Conservation (phyloP, 1,284 basidiomycete genomes). For the Cryptococcus sp. region DNA sequence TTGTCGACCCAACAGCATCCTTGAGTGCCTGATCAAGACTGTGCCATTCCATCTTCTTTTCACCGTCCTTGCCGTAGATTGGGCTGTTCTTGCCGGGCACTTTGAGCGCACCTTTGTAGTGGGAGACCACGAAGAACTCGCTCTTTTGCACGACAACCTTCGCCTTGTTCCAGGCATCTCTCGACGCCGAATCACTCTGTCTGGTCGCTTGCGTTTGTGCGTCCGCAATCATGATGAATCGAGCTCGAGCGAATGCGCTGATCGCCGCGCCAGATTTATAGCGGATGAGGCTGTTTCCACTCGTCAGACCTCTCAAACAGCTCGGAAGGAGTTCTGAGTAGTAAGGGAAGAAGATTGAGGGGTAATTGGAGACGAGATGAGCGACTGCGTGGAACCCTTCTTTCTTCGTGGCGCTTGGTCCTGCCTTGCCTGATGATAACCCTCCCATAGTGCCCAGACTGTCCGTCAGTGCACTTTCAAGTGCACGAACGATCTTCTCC, state of each 20-base stretch:
- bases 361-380: slow-evolving; percentile 45
- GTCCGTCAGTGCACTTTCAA: slow-evolving; percentile 38
- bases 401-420: slow-evolving; percentile 32
- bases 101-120: slow-evolving; percentile 26
- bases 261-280: slow-evolving; percentile 33
- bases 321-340: slow-evolving; percentile 40
- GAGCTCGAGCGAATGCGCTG: slow-evolving; percentile 38
- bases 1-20: slow-evolving; percentile 32
- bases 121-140: slow-evolving; percentile 35
- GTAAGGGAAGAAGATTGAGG: slow-evolving; percentile 38
- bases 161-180: slow-evolving; percentile 26
- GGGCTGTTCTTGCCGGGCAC: slow-evolving; percentile 13
- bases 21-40: slow-evolving; percentile 36
- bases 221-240: slow-evolving; percentile 26
- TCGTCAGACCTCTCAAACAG: slow-evolving; percentile 32
- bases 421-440: slow-evolving; percentile 19
- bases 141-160: slow-evolving; percentile 23
- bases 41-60: slow-evolving; percentile 42
- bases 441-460: slow-evolving; percentile 26
- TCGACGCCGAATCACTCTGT: slow-evolving; percentile 15
- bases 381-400: slow-evolving; percentile 44
- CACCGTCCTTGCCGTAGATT: slow-evolving; percentile 26
- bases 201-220: slow-evolving; percentile 7
- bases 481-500: slow-evolving; percentile 42
- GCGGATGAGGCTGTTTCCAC: slow-evolving; percentile 24